Conservation (phyloP, 78 protist species). For the Dictyostelium brefeldianum region DNA sequence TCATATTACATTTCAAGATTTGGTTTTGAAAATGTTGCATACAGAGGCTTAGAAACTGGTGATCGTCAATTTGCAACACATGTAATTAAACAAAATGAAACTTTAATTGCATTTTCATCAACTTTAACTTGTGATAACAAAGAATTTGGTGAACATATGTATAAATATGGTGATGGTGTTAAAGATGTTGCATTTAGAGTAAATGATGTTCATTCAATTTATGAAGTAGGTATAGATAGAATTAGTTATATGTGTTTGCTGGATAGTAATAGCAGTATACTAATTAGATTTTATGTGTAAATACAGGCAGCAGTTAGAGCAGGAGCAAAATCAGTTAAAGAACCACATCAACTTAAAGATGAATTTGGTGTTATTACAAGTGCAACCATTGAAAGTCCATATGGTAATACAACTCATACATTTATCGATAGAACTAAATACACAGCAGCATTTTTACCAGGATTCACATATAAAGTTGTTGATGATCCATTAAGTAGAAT, state of each 20-base stretch:
- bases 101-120: constrained; percentile 75
- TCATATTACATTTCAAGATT: constrained; percentile 87
- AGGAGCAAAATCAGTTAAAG: constrained; percentile 91
- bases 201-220: constrained; percentile 72
- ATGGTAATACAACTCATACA: constrained; percentile 93
- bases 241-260: too few relatives aligned
- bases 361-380: constrained; percentile 88
- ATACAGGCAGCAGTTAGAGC: constrained; percentile 70
- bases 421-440: constrained; percentile 89
- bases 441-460: constrained; percentile 90
- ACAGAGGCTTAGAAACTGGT: constrained; percentile 94
- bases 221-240: background rate
- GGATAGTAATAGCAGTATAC: too few relatives aligned
- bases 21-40: constrained; percentile 91
- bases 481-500: constrained; percentile 66
- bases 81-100: constrained; percentile 80
- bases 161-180: constrained; percentile 94
- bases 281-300: too few relatives aligned
- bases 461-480: constrained; percentile 54
- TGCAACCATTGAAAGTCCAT: constrained; percentile 88
- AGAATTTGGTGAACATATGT: constrained; percentile 74
- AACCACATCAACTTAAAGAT: constrained; percentile 87
- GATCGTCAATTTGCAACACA: constrained; percentile 90
- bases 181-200: constrained; percentile 92
- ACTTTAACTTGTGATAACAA: constrained; percentile 56